A percentile compares a stretch with the other conserved stretches of the same genome.
These are phyloP conservation scores for Hamamelis virginiana DNA, from an alignment of 164 flowering plant species.

Conservation along the genomic window DNA sequence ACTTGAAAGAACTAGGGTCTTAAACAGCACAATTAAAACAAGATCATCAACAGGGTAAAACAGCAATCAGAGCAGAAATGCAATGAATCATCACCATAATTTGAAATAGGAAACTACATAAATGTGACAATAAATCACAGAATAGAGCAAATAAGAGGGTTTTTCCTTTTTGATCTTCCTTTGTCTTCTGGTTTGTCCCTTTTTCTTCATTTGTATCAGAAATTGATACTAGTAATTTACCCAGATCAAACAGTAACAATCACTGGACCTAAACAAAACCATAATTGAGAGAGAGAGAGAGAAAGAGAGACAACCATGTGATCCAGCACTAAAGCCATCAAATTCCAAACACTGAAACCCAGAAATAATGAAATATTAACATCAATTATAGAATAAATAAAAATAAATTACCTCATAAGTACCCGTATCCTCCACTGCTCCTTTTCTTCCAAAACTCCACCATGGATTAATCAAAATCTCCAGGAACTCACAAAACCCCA, in stretches of 20 bases:
- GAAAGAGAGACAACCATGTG: neutral
- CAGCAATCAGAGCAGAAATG: too few species aligned
- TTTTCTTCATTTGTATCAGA: too few species aligned
- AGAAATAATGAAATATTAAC: neutral
- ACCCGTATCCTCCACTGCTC: constrained; percentile 1
- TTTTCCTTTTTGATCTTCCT: too few species aligned
- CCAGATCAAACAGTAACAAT: neutral
- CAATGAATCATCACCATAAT: too few species aligned
- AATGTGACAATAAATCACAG: too few species aligned
- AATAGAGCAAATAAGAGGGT: too few species aligned
- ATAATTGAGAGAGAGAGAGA: neutral
- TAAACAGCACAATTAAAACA: too few species aligned
- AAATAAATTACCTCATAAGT: constrained; percentile 8
- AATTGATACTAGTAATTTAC: too few species aligned
- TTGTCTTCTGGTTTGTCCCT: too few species aligned
- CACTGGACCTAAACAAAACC: neutral
- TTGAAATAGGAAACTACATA: too few species aligned
- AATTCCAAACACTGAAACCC: neutral
- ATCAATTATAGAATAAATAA: neutral
- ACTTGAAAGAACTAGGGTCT: too few species aligned
- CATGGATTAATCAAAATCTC: constrained; percentile 10
- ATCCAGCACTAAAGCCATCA: constrained; percentile 1
- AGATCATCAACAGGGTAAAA: too few species aligned
- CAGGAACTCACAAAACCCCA: constrained; percentile 8
- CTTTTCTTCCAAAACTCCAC: constrained; percentile 7